These are phyloP conservation scores for Botryotinia calthae DNA, from an alignment of 2,329 filamentous ascomycete species.

Conservation along the genomic window DNA sequence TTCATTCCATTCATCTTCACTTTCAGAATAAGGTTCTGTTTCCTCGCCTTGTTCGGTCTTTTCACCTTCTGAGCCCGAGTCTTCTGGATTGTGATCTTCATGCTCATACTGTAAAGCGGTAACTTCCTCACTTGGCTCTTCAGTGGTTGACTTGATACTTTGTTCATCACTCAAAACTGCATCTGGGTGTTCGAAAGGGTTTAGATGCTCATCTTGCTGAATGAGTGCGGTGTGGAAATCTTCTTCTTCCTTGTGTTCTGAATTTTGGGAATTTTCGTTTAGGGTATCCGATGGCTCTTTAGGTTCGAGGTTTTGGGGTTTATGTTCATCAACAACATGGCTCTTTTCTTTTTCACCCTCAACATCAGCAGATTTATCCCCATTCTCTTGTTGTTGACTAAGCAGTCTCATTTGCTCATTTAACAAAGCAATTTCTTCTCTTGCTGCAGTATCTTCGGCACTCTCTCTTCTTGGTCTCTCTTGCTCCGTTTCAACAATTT, in stretches of 20 bases:
- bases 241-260: neutral
- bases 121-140: neutral
- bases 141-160: neutral
- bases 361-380: neutral
- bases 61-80: neutral
- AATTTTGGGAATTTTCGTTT: neutral
- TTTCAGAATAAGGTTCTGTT: neutral
- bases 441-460: neutral
- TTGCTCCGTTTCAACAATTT: neutral
- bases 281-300: neutral
- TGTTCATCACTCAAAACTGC: neutral
- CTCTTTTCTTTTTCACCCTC: neutral
- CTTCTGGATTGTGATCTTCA: neutral
- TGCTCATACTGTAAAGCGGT: neutral
- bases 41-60: neutral
- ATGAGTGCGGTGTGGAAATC: neutral
- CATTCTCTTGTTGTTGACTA: neutral
- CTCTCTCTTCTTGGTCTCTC: neutral
- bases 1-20: neutral
- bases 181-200: neutral
- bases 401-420: slow-evolving; percentile 2
- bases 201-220: neutral
- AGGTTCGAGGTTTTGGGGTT: neutral
- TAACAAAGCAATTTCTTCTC: slow-evolving; percentile 1
- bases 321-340: neutral